Conservation (phyloP, 495 filamentous ascomycete species). For the Achaetomiella virescens region DNA sequence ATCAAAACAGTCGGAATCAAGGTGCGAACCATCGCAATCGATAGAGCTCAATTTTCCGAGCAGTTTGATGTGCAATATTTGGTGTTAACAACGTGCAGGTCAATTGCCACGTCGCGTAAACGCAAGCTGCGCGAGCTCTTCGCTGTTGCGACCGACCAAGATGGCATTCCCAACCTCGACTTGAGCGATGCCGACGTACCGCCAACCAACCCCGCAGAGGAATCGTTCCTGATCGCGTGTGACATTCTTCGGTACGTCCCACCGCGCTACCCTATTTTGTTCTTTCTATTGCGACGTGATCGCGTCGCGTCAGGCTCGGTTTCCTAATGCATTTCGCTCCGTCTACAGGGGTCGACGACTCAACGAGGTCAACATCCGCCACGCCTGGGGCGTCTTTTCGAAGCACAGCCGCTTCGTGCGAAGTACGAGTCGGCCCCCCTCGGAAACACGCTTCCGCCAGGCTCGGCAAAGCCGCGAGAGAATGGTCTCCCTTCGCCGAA, state of each 20-base stretch:
- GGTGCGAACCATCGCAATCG: conserved; percentile 35
- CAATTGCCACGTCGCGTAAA: conserved; percentile 70
- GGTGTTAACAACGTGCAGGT: conserved; percentile 49
- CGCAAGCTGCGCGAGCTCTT: conserved; percentile 79
- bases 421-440: conserved; percentile 19
- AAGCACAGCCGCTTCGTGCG: conserved; percentile 13
- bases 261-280: background rate
- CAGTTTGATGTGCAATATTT: conserved; percentile 35
- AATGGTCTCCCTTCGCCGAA: background rate
- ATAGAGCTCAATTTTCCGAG: conserved; percentile 42
- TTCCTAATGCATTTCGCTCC: conserved; percentile 5
- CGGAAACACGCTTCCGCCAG: conserved; percentile 16
- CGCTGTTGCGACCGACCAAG: conserved; percentile 47
- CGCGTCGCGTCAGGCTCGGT: conserved; percentile 12
- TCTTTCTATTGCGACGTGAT: conserved; percentile 18
- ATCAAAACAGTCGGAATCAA: conserved; percentile 46
- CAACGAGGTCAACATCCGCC: conserved; percentile 64
- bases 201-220: conserved; percentile 47
- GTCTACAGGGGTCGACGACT: conserved; percentile 60
- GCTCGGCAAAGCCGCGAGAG: conserved; percentile 2
- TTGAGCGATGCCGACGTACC: conserved; percentile 41
- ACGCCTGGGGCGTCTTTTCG: conserved; percentile 42
- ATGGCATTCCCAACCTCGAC: conserved; percentile 39
- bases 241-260: conserved; percentile 69
- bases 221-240: conserved; percentile 64